These are phyloP conservation scores for Globisporangium perplexum DNA, from an alignment of 352 stramenopile species.

Conservation along the genomic window DNA sequence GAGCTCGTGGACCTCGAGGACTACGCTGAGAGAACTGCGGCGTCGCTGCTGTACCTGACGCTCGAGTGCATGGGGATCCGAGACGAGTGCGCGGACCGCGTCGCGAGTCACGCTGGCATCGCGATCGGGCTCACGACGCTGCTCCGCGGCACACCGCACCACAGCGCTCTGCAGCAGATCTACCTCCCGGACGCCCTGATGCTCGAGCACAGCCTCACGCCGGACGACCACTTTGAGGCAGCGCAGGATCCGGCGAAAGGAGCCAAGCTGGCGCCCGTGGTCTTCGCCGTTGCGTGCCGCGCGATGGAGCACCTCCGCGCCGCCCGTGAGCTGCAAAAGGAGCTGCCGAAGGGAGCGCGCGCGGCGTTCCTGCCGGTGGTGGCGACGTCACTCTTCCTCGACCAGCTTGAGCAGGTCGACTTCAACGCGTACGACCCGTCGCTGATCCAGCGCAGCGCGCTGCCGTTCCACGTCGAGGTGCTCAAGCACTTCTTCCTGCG, in stretches of 20 bases:
- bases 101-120: constrained; percentile 80
- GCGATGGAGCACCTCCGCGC: constrained; percentile 79
- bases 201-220: constrained; percentile 50
- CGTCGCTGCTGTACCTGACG: constrained; percentile 87
- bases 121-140: constrained; percentile 83
- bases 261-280: constrained; percentile 67
- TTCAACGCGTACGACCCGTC: constrained; percentile 74
- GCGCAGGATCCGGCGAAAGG: constrained; percentile 54
- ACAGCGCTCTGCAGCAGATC: constrained; percentile 57
- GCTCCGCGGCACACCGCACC: constrained; percentile 68
- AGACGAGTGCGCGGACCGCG: constrained; percentile 67
- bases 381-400: constrained; percentile 50
- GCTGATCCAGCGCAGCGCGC: constrained; percentile 46
- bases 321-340: constrained; percentile 45
- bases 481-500: constrained; percentile 74
- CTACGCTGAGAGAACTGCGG: constrained; percentile 86
- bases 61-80: constrained; percentile 82
- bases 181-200: constrained; percentile 84
- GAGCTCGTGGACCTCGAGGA: constrained; percentile 72
- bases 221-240: constrained; percentile 51
- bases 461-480: constrained; percentile 61
- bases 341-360: constrained; percentile 46
- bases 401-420: constrained; percentile 61
- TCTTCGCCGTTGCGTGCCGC: constrained; percentile 86
- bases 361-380: constrained; percentile 72